phyloP scores from a whole-genome alignment of 805 yeast genomes.

The Wickerhamiella shivajii region DNA sequence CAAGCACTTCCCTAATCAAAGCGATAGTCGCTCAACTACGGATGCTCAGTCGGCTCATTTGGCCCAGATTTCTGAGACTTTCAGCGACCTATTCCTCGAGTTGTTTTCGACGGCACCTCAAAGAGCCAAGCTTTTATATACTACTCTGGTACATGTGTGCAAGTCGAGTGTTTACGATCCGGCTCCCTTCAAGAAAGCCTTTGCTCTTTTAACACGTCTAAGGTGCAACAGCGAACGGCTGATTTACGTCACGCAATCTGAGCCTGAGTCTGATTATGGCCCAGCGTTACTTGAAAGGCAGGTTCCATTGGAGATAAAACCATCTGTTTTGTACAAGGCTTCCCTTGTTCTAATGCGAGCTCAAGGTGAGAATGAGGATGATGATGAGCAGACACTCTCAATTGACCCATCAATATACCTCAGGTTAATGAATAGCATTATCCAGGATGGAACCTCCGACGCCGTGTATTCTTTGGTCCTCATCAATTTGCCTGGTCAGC shows the following conservation, averaged over 20 bases:
- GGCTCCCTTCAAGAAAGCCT: conserved; percentile 14
- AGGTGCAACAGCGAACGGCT: conserved; percentile 13
- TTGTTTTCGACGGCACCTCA: conserved; percentile 2
- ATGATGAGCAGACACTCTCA: conserved; percentile 25
- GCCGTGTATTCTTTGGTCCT: conserved; percentile 47
- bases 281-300: conserved; percentile 20
- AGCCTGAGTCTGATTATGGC: conserved; percentile 15
- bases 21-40: not conserved
- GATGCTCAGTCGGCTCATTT: conserved; percentile 4
- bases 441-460: conserved; percentile 44
- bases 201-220: conserved; percentile 15
- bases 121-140: conserved; percentile 3
- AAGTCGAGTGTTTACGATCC: conserved; percentile 7
- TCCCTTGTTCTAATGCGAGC: conserved; percentile 20
- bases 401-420: conserved; percentile 42
- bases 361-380: conserved; percentile 9
- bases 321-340: conserved; percentile 23
- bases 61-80: conserved; percentile 7
- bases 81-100: conserved; percentile 5
- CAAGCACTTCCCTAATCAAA: conserved; percentile 8
- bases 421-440: conserved; percentile 27
- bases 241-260: conserved; percentile 13
- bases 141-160: conserved; percentile 8
- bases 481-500: conserved; percentile 55
- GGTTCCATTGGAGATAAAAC: conserved; percentile 27